phyloP scores from a whole-genome alignment of 2,329 filamentous ascomycete species.

The Colletotrichum costaricense region DNA sequence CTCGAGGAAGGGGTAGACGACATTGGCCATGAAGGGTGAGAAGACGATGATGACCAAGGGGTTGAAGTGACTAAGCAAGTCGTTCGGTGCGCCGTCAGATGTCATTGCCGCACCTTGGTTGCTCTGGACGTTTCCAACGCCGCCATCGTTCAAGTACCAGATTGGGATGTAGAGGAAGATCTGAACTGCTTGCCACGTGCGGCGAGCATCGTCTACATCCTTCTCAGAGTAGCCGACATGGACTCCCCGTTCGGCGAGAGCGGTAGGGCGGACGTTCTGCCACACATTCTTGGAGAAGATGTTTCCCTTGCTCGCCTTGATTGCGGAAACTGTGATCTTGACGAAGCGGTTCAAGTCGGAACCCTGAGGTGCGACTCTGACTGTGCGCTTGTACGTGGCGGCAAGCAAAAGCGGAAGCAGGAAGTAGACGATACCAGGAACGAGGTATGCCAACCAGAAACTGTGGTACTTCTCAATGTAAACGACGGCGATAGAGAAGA shows the following conservation, averaged over 20 bases:
- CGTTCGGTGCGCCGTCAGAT: conserved; percentile 66
- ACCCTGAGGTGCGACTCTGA: conserved; percentile 69
- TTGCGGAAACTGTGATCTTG: conserved; percentile 64
- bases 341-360: conserved; percentile 72
- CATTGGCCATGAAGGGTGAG: conserved; percentile 61
- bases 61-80: conserved; percentile 70
- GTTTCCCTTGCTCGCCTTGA: conserved; percentile 63
- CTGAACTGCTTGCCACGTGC: conserved; percentile 56
- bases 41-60: conserved; percentile 69
- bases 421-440: conserved; percentile 65
- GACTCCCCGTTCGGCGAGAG: conserved; percentile 54
- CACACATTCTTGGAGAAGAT: conserved; percentile 67
- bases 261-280: conserved; percentile 68
- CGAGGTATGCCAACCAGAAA: conserved; percentile 60
- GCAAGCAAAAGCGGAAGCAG: conserved; percentile 68
- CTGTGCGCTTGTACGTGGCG: conserved; percentile 67
- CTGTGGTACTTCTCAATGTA: conserved; percentile 64
- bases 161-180: conserved; percentile 56
- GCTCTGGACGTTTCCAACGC: conserved; percentile 48
- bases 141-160: conserved; percentile 53
- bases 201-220: conserved; percentile 74
- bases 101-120: conserved; percentile 56
- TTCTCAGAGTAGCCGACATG: conserved; percentile 72
- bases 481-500: conserved; percentile 62
- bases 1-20: conserved; percentile 68